Percentiles rank a stretch among this genome's conserved stretches.
Evolutionary conservation across 2,329 filamentous ascomycete species (phyloP).

Genomic region (Colletotrichum agaves): DNA sequence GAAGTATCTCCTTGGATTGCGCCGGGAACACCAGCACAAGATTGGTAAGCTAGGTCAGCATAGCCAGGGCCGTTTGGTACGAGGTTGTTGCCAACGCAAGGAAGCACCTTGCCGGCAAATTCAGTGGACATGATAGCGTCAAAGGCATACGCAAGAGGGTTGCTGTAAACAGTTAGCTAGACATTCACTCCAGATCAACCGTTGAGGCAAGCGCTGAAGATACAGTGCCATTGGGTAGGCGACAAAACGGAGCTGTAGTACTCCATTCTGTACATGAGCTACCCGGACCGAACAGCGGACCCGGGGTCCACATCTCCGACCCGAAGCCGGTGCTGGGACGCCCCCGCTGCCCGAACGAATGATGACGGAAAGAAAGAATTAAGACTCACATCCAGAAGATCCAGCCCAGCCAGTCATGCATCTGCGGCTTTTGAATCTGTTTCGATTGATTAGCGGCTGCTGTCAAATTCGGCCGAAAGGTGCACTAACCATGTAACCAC

Average conservation of each 20-base stretch:
- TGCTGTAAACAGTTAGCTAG: slow-evolving; percentile 48
- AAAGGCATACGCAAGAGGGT: slow-evolving; percentile 77
- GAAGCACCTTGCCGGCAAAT: slow-evolving; percentile 67
- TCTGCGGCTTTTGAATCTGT: slow-evolving; percentile 65
- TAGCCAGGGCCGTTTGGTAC: slow-evolving; percentile 63
- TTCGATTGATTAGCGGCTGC: too few species aligned
- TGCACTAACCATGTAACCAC: slow-evolving; percentile 61
- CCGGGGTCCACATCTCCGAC: too few species aligned
- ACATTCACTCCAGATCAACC: too few species aligned
- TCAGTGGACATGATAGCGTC: slow-evolving; percentile 77
- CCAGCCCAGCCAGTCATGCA: slow-evolving; percentile 73
- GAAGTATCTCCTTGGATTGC: slow-evolving; percentile 58
- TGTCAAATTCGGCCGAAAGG: too few species aligned
- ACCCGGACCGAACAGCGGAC: neutral
- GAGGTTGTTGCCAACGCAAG: slow-evolving; percentile 60
- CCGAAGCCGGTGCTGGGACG: too few species aligned
- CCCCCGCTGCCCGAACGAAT: too few species aligned
- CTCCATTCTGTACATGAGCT: neutral
- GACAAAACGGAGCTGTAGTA: neutral
- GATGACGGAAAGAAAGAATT: neutral
- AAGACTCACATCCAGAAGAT: slow-evolving; percentile 57
- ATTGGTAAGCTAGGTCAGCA: slow-evolving; percentile 52
- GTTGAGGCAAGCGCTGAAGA: neutral
- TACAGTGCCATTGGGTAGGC: neutral
- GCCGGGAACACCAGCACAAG: slow-evolving; percentile 69